Conservation (phyloP, 257 asterid genomes). For the Apocynum venetum region DNA sequence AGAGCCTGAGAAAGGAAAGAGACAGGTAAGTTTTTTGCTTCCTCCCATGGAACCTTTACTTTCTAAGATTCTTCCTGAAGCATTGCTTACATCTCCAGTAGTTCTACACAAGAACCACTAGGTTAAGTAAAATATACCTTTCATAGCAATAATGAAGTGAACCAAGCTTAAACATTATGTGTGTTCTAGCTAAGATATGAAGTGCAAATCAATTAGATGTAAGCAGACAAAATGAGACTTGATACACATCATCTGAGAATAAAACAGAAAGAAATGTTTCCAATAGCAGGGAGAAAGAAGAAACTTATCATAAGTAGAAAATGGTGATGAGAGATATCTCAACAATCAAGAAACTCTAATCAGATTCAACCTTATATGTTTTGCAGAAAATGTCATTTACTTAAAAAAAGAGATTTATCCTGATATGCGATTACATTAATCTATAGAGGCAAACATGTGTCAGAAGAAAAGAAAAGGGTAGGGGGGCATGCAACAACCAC, state of each 20-base stretch:
- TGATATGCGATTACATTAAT: background rate
- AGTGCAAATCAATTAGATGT: background rate
- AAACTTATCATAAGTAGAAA: background rate
- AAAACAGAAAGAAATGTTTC: background rate
- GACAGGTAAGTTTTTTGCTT: conserved; percentile 18
- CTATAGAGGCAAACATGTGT: background rate
- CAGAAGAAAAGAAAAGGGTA: background rate
- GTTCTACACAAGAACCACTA: conserved; percentile 17
- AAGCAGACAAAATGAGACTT: background rate
- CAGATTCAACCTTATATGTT: background rate
- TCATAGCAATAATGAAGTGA: background rate
- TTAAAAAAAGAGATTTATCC: background rate
- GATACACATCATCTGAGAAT: background rate
- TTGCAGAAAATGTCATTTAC: too few species aligned
- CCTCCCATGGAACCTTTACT: conserved; percentile 15
- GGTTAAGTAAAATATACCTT: background rate
- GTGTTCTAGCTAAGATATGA: background rate
- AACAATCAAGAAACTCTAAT: background rate
- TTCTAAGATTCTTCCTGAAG: conserved; percentile 3
- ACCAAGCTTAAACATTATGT: background rate
- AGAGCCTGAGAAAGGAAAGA: conserved; percentile 38
- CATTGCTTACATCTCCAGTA: conserved; percentile 3
- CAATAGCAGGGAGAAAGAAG: background rate
- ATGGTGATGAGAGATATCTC: background rate
- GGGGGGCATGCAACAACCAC: background rate